Evolutionary conservation across 139 green algal genomes (phyloP).

Genomic region (Ettlia oleoabundans): DNA sequence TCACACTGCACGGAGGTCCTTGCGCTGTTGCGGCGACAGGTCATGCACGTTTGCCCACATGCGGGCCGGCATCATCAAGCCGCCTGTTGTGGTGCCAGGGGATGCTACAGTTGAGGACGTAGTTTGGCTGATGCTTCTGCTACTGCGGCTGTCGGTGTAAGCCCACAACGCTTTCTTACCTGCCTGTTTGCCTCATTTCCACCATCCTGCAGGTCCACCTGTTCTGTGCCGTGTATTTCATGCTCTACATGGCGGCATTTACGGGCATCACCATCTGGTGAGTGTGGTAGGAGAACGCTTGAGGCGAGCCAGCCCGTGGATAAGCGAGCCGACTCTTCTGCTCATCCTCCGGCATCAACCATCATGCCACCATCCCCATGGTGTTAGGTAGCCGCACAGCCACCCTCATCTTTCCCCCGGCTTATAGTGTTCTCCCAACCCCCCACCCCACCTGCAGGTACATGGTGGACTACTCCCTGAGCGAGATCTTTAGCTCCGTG

Average conservation of each 20-base stretch:
- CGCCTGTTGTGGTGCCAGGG: background rate
- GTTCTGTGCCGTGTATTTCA: constrained; percentile 56
- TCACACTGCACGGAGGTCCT: too few relatives aligned
- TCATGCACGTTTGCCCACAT: too few relatives aligned
- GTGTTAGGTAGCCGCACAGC: background rate
- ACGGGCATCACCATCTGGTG: constrained; percentile 52
- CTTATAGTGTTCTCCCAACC: background rate
- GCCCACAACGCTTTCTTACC: too few relatives aligned
- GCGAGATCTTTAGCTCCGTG: constrained; percentile 26
- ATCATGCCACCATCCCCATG: too few relatives aligned
- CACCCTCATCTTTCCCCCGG: background rate
- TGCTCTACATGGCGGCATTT: constrained; percentile 55
- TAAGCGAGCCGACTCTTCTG: too few relatives aligned
- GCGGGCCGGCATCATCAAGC: too few relatives aligned
- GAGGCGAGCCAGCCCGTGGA: too few relatives aligned
- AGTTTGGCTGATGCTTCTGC: too few relatives aligned
- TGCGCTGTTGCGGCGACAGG: background rate
- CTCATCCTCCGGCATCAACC: too few relatives aligned
- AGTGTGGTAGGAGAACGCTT: too few relatives aligned
- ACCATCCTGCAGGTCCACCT: constrained; percentile 28
- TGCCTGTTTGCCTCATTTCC: background rate
- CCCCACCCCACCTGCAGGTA: constrained; percentile 24
- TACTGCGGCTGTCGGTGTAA: too few relatives aligned
- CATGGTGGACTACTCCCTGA: constrained; percentile 28
- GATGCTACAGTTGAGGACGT: background rate